Base-by-base conservation (phyloP, 2,329 filamentous ascomycete species). In the Conoideocrella luteorostrata region DNA sequence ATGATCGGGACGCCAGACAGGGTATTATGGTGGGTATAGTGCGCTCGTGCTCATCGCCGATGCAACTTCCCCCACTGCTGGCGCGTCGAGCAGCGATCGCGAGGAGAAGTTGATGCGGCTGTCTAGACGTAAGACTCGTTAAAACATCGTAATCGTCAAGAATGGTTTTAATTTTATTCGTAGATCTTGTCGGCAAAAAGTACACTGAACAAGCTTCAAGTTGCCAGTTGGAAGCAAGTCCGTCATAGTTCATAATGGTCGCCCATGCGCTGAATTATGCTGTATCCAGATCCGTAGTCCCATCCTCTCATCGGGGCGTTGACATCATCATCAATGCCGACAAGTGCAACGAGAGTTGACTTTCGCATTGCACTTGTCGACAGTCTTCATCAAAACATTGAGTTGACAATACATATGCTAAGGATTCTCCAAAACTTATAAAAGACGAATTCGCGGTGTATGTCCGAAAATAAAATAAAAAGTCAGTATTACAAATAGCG, bases 141-240 rank as follows among this genome's bases (percentile, higher is more conserved):
- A 68, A 66, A 66, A 62, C 63, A 62, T 67, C 64, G 62, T 67
- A 62, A 66, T 69, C 65, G 64, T 69, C 65, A 68, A 64, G 60
- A 60, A 61, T 44, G 34, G 30, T 41, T 43, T 45, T 36, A 26
- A 40, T 34, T 29, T 39, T 39, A 26, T 44, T 47, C 45, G 40
- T 47, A 41, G 33, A 39, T 44, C 41, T 44, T 44, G 33, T 47
- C 42, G 22, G 45, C 33, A 47, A 45, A 39, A 38, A 35, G 35
- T 42, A 40, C 39, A 40, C 13, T 35, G 38, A 32, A 21, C 33
- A 45, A 42, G 45, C 35, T 54, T 46, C 39, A 17, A 43, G 45
- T 52, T 53, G 50, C 52, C 50, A 46, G 52, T 49, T n/a, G 41
- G 48, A 58, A 56, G 52, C 53, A 48, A 52, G 47, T 64, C n/a